A percentile compares a stretch with the other conserved stretches of the same genome.
Conservation (phyloP, 164 flowering plant genomes). For the Dillenia suffruticosa region DNA sequence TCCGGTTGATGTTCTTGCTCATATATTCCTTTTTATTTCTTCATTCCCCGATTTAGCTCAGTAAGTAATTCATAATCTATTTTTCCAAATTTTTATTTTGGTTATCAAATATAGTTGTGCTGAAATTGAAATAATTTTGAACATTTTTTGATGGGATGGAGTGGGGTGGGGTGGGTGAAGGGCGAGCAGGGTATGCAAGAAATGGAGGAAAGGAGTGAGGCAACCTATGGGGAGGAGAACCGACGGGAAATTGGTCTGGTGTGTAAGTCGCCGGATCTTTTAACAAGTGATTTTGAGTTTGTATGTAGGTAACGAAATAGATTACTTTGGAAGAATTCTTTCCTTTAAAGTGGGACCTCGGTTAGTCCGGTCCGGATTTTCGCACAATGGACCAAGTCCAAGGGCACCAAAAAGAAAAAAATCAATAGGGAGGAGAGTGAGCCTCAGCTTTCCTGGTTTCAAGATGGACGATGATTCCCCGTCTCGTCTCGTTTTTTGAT, state of each 20-base stretch:
- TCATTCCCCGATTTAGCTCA: constrained; percentile 76
- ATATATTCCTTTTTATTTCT: constrained; percentile 42
- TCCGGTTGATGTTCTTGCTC: constrained; percentile 62
- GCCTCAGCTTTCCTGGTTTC: constrained; percentile 77
- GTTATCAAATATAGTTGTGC: not conserved
- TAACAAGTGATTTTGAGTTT: no score
- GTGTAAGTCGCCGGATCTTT: no score
- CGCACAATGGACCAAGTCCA: no score
- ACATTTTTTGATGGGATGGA: not conserved
- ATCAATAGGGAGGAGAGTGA: constrained; percentile 60
- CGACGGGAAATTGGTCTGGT: no score
- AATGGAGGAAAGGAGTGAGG: constrained; percentile 88
- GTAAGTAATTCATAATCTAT: constrained; percentile 23
- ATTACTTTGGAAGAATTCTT: no score
- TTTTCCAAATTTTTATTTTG: not conserved
- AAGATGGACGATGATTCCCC: constrained; percentile 89
- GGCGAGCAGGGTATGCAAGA: constrained; percentile 58
- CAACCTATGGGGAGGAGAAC: no score
- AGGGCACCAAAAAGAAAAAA: no score
- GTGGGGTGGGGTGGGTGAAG: no score
- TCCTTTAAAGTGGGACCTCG: no score
- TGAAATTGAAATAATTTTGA: constrained; percentile 1
- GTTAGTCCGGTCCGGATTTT: no score
- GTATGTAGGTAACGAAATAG: no score
- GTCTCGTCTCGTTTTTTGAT: constrained; percentile 53